Conservation (phyloP, 805 yeast genomes). For the Tetrapisispora arboricola region DNA sequence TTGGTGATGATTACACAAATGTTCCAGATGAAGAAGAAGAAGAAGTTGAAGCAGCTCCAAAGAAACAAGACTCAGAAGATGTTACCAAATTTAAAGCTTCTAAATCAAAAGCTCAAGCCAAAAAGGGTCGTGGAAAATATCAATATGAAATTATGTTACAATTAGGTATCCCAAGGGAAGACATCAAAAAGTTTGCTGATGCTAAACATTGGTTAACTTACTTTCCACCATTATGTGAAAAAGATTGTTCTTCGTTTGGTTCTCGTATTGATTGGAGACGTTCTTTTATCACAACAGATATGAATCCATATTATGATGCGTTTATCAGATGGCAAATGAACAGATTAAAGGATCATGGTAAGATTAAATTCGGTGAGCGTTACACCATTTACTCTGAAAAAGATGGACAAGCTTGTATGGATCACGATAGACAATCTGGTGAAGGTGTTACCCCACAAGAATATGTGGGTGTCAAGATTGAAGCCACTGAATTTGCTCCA, state of each 20-base stretch:
- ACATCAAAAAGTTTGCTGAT: slow-evolving; percentile 81
- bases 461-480: slow-evolving; percentile 85
- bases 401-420: slow-evolving; percentile 99
- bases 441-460: slow-evolving; percentile 97
- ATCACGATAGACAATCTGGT: slow-evolving; percentile 94
- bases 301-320: slow-evolving; percentile 88
- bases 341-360: slow-evolving; percentile 71
- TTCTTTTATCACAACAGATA: slow-evolving; percentile 88
- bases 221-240: slow-evolving; percentile 85
- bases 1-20: slow-evolving; percentile 70
- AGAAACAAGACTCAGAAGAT: slow-evolving; percentile 49
- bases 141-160: slow-evolving; percentile 96
- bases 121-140: slow-evolving; percentile 86
- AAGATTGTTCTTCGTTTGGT: slow-evolving; percentile 73
- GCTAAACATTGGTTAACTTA: slow-evolving; percentile 81
- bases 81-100: slow-evolving; percentile 85
- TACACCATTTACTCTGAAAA: slow-evolving; percentile 94
- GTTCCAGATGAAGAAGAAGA: slow-evolving; percentile 47
- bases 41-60: slow-evolving; percentile 19
- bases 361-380: slow-evolving; percentile 96
- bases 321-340: slow-evolving; percentile 96
- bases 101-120: slow-evolving; percentile 89
- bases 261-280: slow-evolving; percentile 98
- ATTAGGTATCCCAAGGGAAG: slow-evolving; percentile 76
- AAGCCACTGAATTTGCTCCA: slow-evolving; percentile 47